phyloP scores from a whole-genome alignment of 2,329 filamentous ascomycete species.

The Scolecobasidium constrictum region DNA sequence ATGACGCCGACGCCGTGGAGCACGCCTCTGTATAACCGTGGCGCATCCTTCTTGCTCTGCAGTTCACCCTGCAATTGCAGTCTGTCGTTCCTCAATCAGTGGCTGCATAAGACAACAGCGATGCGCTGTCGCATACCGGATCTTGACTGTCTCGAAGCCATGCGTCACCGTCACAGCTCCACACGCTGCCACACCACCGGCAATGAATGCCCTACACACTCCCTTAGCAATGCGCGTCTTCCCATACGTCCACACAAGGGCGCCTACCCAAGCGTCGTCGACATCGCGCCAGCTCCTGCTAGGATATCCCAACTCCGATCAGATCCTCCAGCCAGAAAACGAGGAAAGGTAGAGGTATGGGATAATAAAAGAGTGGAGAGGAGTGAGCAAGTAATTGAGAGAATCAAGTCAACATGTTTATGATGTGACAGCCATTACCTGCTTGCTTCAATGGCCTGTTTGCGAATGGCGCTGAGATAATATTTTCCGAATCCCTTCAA shows the following conservation, averaged over 20 bases:
- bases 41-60: constrained; percentile 72
- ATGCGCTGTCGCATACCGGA: constrained; percentile 50
- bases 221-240: too few species aligned
- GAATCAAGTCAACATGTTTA: too few species aligned
- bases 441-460: too few species aligned
- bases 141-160: constrained; percentile 98
- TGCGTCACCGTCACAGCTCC: constrained; percentile 96
- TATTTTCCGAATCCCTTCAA: too few species aligned
- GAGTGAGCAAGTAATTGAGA: too few species aligned
- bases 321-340: not conserved
- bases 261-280: constrained; percentile 6
- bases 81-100: constrained; percentile 35
- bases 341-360: too few species aligned
- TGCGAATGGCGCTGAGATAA: too few species aligned
- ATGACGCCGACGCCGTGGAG: constrained; percentile 88
- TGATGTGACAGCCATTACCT: too few species aligned
- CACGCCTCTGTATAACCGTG: constrained; percentile 81
- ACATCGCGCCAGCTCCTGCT: constrained; percentile 5
- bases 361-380: not conserved
- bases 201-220: constrained; percentile 65
- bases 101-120: not conserved
- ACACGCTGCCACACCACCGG: constrained; percentile 91
- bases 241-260: constrained; percentile 17
- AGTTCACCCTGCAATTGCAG: constrained; percentile 96
- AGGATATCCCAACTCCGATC: not conserved